Percentiles rank a stretch among this genome's conserved stretches.
These are phyloP conservation scores for Calonectria naviculata DNA, from an alignment of 2,329 filamentous ascomycete species.

Conservation along the genomic window DNA sequence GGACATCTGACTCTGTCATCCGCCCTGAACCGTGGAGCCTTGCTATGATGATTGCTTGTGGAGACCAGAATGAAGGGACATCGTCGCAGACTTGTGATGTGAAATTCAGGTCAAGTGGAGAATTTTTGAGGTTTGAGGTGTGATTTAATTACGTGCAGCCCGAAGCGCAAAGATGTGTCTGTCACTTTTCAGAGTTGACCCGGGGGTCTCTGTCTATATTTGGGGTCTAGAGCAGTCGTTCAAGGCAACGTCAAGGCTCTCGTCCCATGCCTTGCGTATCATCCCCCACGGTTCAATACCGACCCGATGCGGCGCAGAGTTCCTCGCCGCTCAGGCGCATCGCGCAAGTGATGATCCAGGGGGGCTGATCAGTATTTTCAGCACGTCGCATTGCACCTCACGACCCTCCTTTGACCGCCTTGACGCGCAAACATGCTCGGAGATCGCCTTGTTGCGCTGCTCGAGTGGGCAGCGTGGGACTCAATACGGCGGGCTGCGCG, in stretches of 20 bases:
- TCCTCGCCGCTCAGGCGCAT: slow-evolving; percentile 23
- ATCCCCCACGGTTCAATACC: slow-evolving; percentile 12
- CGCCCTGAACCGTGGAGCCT: slow-evolving; percentile 5
- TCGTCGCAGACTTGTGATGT: slow-evolving; percentile 4
- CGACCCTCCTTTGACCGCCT: slow-evolving; percentile 14
- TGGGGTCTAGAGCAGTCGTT: slow-evolving; percentile 8
- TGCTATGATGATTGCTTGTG: neutral
- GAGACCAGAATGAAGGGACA: slow-evolving; percentile 2
- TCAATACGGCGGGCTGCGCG: slow-evolving; percentile 18
- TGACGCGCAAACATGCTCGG: slow-evolving; percentile 10
- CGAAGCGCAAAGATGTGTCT: slow-evolving; percentile 5
- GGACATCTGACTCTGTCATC: slow-evolving; percentile 3
- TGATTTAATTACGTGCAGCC: slow-evolving; percentile 17
- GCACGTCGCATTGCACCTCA: slow-evolving; percentile 11
- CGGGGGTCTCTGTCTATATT: neutral
- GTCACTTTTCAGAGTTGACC: slow-evolving; percentile 12
- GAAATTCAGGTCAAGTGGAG: slow-evolving; percentile 21
- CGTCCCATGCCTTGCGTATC: slow-evolving; percentile 12
- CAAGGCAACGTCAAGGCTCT: slow-evolving; percentile 17
- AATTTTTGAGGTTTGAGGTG: slow-evolving; percentile 14
- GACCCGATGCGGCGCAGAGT: slow-evolving; percentile 26
- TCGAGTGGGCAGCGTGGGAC: slow-evolving; percentile 15
- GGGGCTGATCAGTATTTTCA: neutral
- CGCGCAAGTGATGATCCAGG: slow-evolving; percentile 13
- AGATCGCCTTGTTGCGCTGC: slow-evolving; percentile 19